Evolutionary conservation across 2,329 filamentous ascomycete species (phyloP), one percentile per base, ranked within the genome.

Genomic region (Phyllosticta ampelicida): DNA sequence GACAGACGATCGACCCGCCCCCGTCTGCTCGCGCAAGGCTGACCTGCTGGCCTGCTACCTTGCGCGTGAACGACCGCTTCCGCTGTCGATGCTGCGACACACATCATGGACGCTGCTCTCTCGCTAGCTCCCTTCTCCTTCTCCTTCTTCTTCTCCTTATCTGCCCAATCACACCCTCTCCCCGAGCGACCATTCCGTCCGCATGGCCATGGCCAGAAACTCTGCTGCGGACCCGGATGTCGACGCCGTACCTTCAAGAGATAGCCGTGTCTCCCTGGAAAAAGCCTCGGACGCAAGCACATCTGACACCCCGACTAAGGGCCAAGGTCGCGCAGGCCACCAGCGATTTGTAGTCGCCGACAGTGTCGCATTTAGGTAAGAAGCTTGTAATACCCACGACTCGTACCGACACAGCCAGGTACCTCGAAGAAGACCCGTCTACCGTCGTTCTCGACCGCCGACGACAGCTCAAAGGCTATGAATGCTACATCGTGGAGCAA

Each of bases 401-500:
- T 16, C 18, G n/a, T 53, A 50, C 6, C 21, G 23, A 49, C 21
- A 10, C 21, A 36, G 10, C 11, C 26, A 69, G 69, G 61, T 95
- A 92, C 68, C 82, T 99, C 20, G 88, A 95, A 75, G 88, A 95
- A 68, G 94, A 97, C 63, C 78, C 84, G 1, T 83, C 81, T 5
- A 90, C 90, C 3, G 79, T 78, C 2, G 84, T 96, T 8, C 78
- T 96, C 62, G 83, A 91, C 64, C 85, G 86, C 56, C 83, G 84
- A 58, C 79, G 80, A 54, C 77, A 81, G 54, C 79, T 99, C 5
- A 76, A 82, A 61, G 92, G 92, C 63, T 97, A 96, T 73, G 91
- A 97, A 71, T 79, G 92, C 61, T 97, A 97, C 72, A 75, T 97
- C 16, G 90, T 97, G 63, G 94, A 97, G 71, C 94, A 99, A 78